Evolutionary conservation across 352 stramenopile species (phyloP).

Genomic region (Pythium apleroticum): DNA sequence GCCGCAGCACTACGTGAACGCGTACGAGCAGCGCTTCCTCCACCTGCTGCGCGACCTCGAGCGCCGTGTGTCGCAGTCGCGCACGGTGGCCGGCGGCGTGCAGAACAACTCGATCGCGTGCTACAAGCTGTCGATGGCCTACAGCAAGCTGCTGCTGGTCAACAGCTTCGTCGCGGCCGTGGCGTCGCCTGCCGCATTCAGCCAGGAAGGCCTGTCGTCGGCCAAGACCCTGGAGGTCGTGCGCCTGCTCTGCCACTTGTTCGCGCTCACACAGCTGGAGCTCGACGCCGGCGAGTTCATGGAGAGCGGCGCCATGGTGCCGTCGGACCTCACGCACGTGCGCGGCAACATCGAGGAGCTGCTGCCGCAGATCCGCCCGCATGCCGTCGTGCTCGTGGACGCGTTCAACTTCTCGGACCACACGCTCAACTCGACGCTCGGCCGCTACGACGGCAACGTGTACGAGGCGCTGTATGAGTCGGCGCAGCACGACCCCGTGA

Average conservation of each 20-base stretch:
- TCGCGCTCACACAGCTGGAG: conserved; percentile 77
- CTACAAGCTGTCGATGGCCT: conserved; percentile 62
- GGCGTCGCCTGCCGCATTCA: conserved; percentile 30
- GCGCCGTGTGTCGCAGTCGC: conserved; percentile 30
- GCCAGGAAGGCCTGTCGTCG: conserved; percentile 30
- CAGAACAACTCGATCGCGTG: conserved; percentile 62
- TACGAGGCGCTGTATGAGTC: conserved; percentile 71
- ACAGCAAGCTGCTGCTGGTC: conserved; percentile 53
- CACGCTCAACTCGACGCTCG: conserved; percentile 69
- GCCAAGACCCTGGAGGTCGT: conserved; percentile 38
- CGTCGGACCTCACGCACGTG: conserved; percentile 46
- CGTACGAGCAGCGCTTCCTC: conserved; percentile 62
- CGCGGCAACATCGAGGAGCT: conserved; percentile 52
- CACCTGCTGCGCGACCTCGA: conserved; percentile 43
- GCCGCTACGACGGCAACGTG: conserved; percentile 68
- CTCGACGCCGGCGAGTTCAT: conserved; percentile 60
- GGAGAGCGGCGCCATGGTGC: conserved; percentile 51
- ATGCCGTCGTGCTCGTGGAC: conserved; percentile 76
- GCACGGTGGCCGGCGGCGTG: conserved; percentile 39
- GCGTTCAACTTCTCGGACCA: conserved; percentile 82
- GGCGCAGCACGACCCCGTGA: conserved; percentile 62
- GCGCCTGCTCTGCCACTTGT: conserved; percentile 61
- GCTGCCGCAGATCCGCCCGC: conserved; percentile 47
- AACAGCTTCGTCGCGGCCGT: conserved; percentile 44
- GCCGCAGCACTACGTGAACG: conserved; percentile 37